Percentiles rank a stretch among this genome's conserved stretches.
phyloP scores from a whole-genome alignment of 2,329 filamentous ascomycete species.

The Coniella lustricola region DNA sequence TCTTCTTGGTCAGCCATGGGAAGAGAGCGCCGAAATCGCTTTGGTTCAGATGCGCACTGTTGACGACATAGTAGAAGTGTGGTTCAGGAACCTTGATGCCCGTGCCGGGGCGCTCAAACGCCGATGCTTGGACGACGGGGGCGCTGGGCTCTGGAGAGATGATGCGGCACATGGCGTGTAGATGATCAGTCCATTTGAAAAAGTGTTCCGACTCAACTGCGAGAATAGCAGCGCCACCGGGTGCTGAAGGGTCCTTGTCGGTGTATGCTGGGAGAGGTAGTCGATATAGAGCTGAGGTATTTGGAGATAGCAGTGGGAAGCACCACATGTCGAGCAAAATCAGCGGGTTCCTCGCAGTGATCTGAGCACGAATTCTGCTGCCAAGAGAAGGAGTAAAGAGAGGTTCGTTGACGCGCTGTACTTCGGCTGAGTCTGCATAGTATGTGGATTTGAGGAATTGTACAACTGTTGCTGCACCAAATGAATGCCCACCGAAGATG shows the following conservation, averaged over 20 bases:
- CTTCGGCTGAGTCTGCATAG: constrained; percentile 47
- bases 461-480: constrained; percentile 66
- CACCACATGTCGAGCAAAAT: constrained; percentile 78
- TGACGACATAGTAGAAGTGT: constrained; percentile 65
- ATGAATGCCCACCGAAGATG: constrained; percentile 73
- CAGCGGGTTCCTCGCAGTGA: constrained; percentile 59
- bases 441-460: constrained; percentile 77
- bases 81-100: constrained; percentile 43
- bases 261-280: constrained; percentile 71
- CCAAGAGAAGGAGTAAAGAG: constrained; percentile 53
- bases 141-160: constrained; percentile 51
- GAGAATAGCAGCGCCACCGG: constrained; percentile 54
- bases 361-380: constrained; percentile 54
- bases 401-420: constrained; percentile 43
- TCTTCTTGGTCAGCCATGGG: constrained; percentile 57
- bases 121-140: constrained; percentile 32
- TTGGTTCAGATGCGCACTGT: constrained; percentile 75
- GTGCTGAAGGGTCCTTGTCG: constrained; percentile 38
- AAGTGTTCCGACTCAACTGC: constrained; percentile 72
- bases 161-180: constrained; percentile 59
- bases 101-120: constrained; percentile 34
- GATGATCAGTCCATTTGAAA: constrained; percentile 68
- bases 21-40: constrained; percentile 80
- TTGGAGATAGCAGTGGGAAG: constrained; percentile 59
- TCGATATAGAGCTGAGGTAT: constrained; percentile 58